phyloP scores from a whole-genome alignment of 2,329 filamentous ascomycete genomes.

The Aspergillus sojae region DNA sequence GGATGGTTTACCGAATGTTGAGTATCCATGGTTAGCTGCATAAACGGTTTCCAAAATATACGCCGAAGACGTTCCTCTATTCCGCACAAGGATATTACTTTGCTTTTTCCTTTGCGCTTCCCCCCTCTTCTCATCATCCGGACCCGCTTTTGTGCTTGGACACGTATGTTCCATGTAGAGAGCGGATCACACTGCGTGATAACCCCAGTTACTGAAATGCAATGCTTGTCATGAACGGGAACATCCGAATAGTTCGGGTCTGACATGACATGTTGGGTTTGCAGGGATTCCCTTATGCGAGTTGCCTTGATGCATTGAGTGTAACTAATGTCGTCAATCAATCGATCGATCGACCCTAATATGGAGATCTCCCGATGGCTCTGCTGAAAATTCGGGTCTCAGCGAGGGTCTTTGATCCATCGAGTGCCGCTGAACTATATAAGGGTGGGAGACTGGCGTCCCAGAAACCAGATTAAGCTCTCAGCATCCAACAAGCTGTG shows the following conservation, averaged over 20 bases:
- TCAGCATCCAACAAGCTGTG: conserved; percentile 13
- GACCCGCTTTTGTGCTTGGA: background rate
- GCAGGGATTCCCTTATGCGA: conserved; percentile 17
- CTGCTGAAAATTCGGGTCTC: background rate
- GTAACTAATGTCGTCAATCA: conserved; percentile 17
- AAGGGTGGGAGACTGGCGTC: conserved; percentile 15
- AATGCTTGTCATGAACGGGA: conserved; percentile 30
- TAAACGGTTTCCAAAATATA: conserved; percentile 19
- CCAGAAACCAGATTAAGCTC: conserved; percentile 18
- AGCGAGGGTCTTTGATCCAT: conserved; percentile 12
- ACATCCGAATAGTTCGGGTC: conserved; percentile 24
- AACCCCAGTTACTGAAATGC: conserved; percentile 15
- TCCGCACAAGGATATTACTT: background rate
- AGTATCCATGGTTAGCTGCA: conserved; percentile 17
- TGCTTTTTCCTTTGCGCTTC: background rate
- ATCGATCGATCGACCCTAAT: conserved; percentile 26
- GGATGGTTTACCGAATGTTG: conserved; percentile 7
- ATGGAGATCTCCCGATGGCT: conserved; percentile 27
- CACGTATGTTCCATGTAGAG: conserved; percentile 7
- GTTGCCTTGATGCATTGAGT: conserved; percentile 25
- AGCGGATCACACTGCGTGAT: conserved; percentile 11
- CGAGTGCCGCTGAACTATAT: conserved; percentile 17
- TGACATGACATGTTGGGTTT: conserved; percentile 25
- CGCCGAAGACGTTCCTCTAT: conserved; percentile 4
- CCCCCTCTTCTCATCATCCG: background rate